phyloP scores from a whole-genome alignment of 2,329 filamentous ascomycete species.

The Pseudocercospora cruenta region DNA sequence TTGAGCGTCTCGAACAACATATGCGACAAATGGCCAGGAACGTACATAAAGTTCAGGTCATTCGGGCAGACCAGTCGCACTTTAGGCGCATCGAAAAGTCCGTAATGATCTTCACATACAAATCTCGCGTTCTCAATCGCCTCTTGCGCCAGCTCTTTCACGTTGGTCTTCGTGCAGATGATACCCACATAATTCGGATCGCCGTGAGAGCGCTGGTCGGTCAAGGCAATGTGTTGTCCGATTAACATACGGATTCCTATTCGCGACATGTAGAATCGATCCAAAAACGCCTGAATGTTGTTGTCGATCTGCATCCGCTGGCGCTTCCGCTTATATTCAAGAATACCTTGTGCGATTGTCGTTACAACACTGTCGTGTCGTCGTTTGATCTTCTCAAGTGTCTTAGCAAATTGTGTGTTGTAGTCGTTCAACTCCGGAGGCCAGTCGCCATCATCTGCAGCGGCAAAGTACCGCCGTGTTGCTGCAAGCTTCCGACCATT shows the following conservation, averaged over 20 bases:
- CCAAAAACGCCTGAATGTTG: conserved; percentile 95
- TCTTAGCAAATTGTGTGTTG: conserved; percentile 87
- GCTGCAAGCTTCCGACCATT: conserved; percentile 50
- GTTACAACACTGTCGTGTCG: conserved; percentile 97
- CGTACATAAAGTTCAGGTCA: conserved; percentile 98
- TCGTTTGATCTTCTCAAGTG: conserved; percentile 90
- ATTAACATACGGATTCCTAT: conserved; percentile 99
- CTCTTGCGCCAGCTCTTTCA: conserved; percentile 90
- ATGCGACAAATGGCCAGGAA: conserved; percentile 96
- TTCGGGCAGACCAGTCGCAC: conserved; percentile 88
- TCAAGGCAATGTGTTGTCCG: conserved; percentile 95
- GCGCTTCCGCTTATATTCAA: conserved; percentile 95
- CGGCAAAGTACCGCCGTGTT: conserved; percentile 75
- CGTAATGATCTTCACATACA: conserved; percentile 98
- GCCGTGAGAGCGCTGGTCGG: conserved; percentile 84
- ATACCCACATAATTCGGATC: conserved; percentile 97
- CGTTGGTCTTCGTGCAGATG: conserved; percentile 98
- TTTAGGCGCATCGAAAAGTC: conserved; percentile 93
- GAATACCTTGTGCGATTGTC: conserved; percentile 94
- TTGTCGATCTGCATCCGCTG: conserved; percentile 98
- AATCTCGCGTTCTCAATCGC: conserved; percentile 99
- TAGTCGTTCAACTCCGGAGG: conserved; percentile 92
- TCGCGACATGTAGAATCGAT: conserved; percentile 99
- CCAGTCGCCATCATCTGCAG: conserved; percentile 91
- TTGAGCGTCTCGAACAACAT: conserved; percentile 99